phyloP scores from a whole-genome alignment of 148 eudicot species.

The Rhododendron williamsianum region DNA sequence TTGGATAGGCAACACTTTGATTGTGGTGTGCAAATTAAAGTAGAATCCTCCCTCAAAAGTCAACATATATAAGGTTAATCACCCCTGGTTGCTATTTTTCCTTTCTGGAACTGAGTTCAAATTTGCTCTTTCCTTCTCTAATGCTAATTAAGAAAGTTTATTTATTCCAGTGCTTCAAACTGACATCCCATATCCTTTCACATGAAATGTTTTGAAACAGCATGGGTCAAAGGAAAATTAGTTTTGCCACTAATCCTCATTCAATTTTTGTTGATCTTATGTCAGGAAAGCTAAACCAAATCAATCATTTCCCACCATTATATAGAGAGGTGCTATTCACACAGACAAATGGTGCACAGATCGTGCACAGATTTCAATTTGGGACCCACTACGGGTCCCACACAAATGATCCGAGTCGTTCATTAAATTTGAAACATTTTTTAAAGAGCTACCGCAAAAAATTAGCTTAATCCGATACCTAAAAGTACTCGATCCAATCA shows the following conservation, averaged over 20 bases:
- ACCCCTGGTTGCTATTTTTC: not conserved
- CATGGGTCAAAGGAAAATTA: not conserved
- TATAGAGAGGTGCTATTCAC: not conserved
- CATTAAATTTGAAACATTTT: no score
- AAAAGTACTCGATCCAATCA: no score
- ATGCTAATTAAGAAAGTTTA: not conserved
- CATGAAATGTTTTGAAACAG: slow-evolving; percentile 9
- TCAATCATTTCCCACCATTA: not conserved
- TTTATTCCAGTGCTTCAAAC: not conserved
- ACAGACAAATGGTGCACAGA: no score
- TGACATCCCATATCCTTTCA: slow-evolving; percentile 1
- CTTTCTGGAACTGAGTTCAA: not conserved
- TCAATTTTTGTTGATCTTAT: not conserved
- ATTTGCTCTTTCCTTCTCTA: not conserved
- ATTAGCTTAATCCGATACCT: no score
- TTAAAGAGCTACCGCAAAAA: no score
- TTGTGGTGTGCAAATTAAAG: not conserved
- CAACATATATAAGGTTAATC: not conserved
- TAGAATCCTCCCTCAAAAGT: not conserved
- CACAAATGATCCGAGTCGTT: no score
- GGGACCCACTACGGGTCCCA: no score
- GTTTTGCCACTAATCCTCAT: not conserved
- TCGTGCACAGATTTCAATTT: no score
- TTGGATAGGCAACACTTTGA: not conserved
- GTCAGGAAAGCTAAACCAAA: not conserved